These are phyloP conservation scores for Globisporangium uncinulatum DNA, from an alignment of 352 stramenopile species.

Conservation along the genomic window DNA sequence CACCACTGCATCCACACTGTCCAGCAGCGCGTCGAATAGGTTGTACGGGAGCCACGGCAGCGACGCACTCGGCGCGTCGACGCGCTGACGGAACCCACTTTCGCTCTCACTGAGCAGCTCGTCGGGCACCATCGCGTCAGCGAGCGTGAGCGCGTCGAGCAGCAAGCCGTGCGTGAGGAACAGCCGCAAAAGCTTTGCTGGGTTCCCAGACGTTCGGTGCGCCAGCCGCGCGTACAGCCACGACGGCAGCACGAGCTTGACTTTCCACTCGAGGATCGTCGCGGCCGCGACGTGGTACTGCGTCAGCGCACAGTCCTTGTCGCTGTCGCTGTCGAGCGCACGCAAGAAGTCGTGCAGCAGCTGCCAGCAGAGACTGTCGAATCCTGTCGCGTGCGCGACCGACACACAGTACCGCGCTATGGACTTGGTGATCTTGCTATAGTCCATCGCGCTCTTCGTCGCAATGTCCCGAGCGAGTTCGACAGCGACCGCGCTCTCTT, in stretches of 20 bases:
- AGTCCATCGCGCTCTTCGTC: slow-evolving; percentile 14
- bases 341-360: slow-evolving; percentile 44
- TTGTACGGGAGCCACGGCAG: slow-evolving; percentile 70
- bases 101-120: slow-evolving; percentile 36
- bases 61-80: slow-evolving; percentile 14
- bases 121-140: slow-evolving; percentile 31
- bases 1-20: slow-evolving; percentile 35
- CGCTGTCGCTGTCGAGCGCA: slow-evolving; percentile 16
- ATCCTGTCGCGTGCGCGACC: slow-evolving; percentile 28
- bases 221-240: slow-evolving; percentile 50
- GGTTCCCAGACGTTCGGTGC: slow-evolving; percentile 32
- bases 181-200: slow-evolving; percentile 45
- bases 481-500: slow-evolving; percentile 35
- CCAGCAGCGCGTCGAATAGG: slow-evolving; percentile 53
- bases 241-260: slow-evolving; percentile 52
- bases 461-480: slow-evolving; percentile 55
- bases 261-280: slow-evolving; percentile 54
- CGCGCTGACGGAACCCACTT: slow-evolving; percentile 29
- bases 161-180: slow-evolving; percentile 59
- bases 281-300: slow-evolving; percentile 57
- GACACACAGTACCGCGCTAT: slow-evolving; percentile 60
- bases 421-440: slow-evolving; percentile 53
- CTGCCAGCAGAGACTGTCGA: slow-evolving; percentile 47
- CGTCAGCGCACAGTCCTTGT: neutral
- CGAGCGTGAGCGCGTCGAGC: slow-evolving; percentile 56